Evolutionary conservation across 2,329 filamentous ascomycete species (phyloP), one percentile per base, ranked within the genome.

Genomic region (Dryadomyces sulphureus): DNA sequence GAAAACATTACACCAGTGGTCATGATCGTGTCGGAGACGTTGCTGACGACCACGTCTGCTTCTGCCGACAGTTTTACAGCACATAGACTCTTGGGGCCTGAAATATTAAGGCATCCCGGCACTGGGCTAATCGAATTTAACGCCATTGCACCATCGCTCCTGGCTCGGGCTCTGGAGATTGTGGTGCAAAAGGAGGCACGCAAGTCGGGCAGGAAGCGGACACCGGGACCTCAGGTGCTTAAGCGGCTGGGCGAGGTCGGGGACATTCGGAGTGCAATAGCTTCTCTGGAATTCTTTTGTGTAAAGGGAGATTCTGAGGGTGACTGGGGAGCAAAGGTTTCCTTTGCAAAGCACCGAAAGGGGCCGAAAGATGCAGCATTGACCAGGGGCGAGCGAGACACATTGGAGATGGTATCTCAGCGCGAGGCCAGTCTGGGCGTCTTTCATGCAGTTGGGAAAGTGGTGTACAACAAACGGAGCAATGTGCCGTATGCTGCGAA

Each of bases 361-460:
- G 65, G 68, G 1, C 62, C 66, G 22, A 77, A 75, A 53, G 75
- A 76, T 40, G 62, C 63, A 8, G 63, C 66, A 4, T 62, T 94
- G 48, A 94, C 88, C 0, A 73, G 75, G 50, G 80, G 82, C 56
- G 92, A 96, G 60, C 69, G 76, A 48, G 82, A 93, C 51, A 89
- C 79, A 5, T 63, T 96, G 9, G 78, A 87, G 56, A 67, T 92
- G 49, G 76, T 96, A 20, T 87, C 84, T 1, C 86, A 89, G 56
- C 77, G 92, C 47, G 92, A 96, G 64, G 81, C 84, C 16, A 94
- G 82, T 51, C 68, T 98, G 3, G 92, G 90, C 1, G 87, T 98
- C 43, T 98, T 98, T 57, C 92, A 98, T 60, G 88, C 92, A 0
- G 84, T 96, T 12, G 92, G 90, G 4, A 95, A 92, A 59, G 85